Conservation (phyloP, 1,139 yeast genomes). For the Candida anutae region DNA sequence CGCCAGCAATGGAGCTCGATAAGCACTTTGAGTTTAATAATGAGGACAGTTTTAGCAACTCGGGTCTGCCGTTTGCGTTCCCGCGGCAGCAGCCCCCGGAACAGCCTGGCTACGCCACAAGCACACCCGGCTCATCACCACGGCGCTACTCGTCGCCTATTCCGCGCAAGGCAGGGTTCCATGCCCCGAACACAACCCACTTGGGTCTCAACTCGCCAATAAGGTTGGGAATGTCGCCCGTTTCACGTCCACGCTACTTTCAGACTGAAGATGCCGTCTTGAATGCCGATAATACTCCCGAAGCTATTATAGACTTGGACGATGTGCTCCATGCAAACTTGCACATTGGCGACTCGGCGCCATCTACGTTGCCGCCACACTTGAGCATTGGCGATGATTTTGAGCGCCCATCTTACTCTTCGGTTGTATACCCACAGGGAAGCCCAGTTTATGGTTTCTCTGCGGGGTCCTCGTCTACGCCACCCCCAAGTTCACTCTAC, state of each 20-base stretch:
- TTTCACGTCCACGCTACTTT: conserved; percentile 19
- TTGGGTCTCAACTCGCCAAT: conserved; percentile 25
- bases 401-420: too few species aligned
- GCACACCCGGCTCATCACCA: too few species aligned
- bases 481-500: conserved; percentile 13
- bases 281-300: conserved; percentile 40
- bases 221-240: conserved; percentile 13
- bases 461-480: conserved; percentile 27
- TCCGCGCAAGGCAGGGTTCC: too few species aligned
- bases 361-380: too few species aligned
- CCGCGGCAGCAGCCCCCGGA: background rate
- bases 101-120: background rate
- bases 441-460: conserved; percentile 29
- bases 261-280: conserved; percentile 26
- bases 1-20: conserved; percentile 12
- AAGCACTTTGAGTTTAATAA: conserved; percentile 25
- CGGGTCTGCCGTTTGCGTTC: conserved; percentile 1
- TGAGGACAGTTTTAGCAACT: conserved; percentile 26
- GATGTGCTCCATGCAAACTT: conserved; percentile 42
- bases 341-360: conserved; percentile 19
- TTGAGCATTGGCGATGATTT: too few species aligned
- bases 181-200: too few species aligned
- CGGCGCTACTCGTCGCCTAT: background rate
- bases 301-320: conserved; percentile 57
- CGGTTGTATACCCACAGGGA: too few species aligned